Evolutionary conservation across 2,329 filamentous ascomycete species (phyloP).

Genomic region (Colletotrichum camelliae): DNA sequence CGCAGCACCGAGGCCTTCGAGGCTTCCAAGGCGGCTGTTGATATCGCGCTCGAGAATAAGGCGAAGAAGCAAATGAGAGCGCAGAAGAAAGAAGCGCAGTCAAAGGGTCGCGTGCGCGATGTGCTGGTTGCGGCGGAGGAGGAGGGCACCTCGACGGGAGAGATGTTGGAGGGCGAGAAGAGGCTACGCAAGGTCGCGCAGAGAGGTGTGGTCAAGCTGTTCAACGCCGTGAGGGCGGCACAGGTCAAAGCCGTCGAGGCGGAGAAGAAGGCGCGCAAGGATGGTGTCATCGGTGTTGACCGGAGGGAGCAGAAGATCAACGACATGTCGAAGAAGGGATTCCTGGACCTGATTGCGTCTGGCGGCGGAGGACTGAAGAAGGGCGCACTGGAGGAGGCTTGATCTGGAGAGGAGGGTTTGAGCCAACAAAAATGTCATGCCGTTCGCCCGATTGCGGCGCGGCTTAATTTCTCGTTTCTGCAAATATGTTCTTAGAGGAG

Average conservation of each 20-base stretch:
- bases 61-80: constrained; percentile 80
- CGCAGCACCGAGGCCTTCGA: constrained; percentile 78
- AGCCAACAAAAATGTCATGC: background rate
- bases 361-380: constrained; percentile 66
- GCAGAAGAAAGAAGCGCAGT: constrained; percentile 78
- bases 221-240: constrained; percentile 92
- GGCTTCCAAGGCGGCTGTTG: constrained; percentile 73
- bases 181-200: constrained; percentile 86
- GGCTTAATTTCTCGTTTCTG: background rate
- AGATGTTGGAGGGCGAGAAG: constrained; percentile 75
- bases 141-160: constrained; percentile 50
- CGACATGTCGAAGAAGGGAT: constrained; percentile 97
- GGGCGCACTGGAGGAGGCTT: constrained; percentile 63
- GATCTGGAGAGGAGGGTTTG: constrained; percentile 21
- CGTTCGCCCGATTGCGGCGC: constrained; percentile 8
- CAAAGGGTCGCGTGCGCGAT: constrained; percentile 89
- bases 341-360: constrained; percentile 84
- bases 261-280: constrained; percentile 69
- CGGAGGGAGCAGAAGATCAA: constrained; percentile 87
- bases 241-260: constrained; percentile 88
- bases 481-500: constrained; percentile 19
- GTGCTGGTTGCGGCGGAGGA: constrained; percentile 68
- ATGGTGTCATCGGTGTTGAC: constrained; percentile 78
- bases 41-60: constrained; percentile 81
- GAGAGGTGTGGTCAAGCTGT: constrained; percentile 92